phyloP scores from a whole-genome alignment of 2,329 filamentous ascomycete genomes.

The Ceratocystis papillata region DNA sequence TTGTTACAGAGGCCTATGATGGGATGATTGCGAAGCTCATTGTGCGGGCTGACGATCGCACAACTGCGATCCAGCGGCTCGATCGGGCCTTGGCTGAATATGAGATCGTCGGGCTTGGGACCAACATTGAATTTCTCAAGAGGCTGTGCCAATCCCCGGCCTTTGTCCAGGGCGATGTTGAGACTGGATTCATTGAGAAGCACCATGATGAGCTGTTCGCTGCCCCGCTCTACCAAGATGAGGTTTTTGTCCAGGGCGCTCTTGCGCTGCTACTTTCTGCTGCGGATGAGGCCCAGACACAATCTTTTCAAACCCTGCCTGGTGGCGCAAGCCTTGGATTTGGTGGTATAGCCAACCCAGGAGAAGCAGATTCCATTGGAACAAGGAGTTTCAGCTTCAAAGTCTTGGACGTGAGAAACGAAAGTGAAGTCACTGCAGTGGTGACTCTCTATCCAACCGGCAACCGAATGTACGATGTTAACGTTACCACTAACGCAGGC shows the following conservation, averaged over 20 bases:
- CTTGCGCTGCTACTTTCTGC: slow-evolving; percentile 37
- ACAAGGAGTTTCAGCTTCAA: slow-evolving; percentile 13
- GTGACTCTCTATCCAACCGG: slow-evolving; percentile 7
- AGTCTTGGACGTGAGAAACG: slow-evolving; percentile 4
- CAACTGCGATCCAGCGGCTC: slow-evolving; percentile 73
- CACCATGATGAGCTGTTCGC: slow-evolving; percentile 69
- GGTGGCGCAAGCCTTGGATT: slow-evolving; percentile 9
- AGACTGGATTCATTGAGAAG: slow-evolving; percentile 94
- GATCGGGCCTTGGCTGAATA: slow-evolving; percentile 73
- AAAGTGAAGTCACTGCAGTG: background rate
- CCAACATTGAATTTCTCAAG: slow-evolving; percentile 96
- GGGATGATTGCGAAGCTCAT: slow-evolving; percentile 99
- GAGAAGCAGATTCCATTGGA: slow-evolving; percentile 4
- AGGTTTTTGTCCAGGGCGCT: slow-evolving; percentile 78
- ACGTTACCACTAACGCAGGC: background rate
- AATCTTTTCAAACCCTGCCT: background rate
- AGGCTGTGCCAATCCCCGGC: slow-evolving; percentile 67
- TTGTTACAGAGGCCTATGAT: slow-evolving; percentile 89
- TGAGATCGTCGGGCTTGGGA: slow-evolving; percentile 83
- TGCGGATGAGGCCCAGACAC: background rate
- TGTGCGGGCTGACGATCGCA: slow-evolving; percentile 66
- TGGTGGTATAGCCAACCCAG: background rate
- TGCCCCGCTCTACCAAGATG: slow-evolving; percentile 48
- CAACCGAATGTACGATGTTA: background rate
- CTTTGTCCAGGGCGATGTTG: slow-evolving; percentile 78